Percentiles rank a stretch among this genome's conserved stretches.
Conservation (phyloP, 164 flowering plant species). For the Kingdonia uniflora region DNA sequence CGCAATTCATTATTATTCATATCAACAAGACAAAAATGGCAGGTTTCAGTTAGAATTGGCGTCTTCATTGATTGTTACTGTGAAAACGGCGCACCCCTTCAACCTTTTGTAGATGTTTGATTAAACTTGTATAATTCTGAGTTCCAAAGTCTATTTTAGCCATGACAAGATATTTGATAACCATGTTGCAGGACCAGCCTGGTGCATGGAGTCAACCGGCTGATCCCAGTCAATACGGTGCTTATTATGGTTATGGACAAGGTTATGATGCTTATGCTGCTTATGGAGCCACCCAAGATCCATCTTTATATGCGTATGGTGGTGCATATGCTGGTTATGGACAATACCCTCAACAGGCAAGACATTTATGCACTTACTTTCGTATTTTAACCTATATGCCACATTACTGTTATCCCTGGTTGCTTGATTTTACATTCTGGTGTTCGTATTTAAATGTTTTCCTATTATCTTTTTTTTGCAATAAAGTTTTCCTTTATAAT, state of each 20-base stretch:
- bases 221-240: slow-evolving; percentile 62
- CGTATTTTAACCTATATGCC: too few relatives aligned
- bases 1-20: too few relatives aligned
- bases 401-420: too few relatives aligned
- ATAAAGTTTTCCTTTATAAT: too few relatives aligned
- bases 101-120: too few relatives aligned
- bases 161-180: slow-evolving; percentile 2
- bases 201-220: slow-evolving; percentile 62
- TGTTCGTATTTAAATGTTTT: too few relatives aligned
- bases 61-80: not conserved
- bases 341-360: slow-evolving; percentile 83
- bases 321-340: slow-evolving; percentile 77
- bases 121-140: too few relatives aligned
- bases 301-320: slow-evolving; percentile 72
- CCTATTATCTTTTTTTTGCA: too few relatives aligned
- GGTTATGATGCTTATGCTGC: slow-evolving; percentile 88
- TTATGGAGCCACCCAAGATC: slow-evolving; percentile 76
- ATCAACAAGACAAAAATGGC: too few relatives aligned
- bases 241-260: slow-evolving; percentile 93
- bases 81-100: too few relatives aligned
- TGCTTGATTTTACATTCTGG: too few relatives aligned
- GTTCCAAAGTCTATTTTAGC: not conserved
- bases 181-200: slow-evolving; percentile 49
- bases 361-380: slow-evolving; percentile 10
- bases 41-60: not conserved